phyloP scores from a whole-genome alignment of 805 yeast genomes.

The Komagataella populi region DNA sequence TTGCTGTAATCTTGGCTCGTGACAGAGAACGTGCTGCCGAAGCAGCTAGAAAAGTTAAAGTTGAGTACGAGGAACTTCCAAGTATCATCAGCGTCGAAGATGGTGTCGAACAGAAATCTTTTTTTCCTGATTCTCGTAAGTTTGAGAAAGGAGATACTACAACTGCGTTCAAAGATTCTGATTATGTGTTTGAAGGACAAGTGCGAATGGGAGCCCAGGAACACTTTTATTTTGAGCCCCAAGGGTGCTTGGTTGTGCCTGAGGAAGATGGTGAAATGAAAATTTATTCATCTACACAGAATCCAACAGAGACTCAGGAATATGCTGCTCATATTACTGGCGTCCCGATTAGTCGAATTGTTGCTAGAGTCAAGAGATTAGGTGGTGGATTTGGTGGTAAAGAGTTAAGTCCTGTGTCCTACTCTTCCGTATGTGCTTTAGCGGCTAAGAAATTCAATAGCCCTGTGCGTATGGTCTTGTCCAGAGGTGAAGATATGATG shows the following conservation, averaged over 20 bases:
- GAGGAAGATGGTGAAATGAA: slow-evolving; percentile 33
- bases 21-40: slow-evolving; percentile 24
- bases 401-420: slow-evolving; percentile 26
- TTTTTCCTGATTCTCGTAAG: slow-evolving; percentile 20
- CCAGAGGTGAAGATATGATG: slow-evolving; percentile 30
- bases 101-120: slow-evolving; percentile 25
- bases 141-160: slow-evolving; percentile 27
- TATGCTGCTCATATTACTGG: slow-evolving; percentile 27
- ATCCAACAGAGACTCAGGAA: slow-evolving; percentile 29
- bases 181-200: slow-evolving; percentile 21
- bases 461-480: slow-evolving; percentile 27
- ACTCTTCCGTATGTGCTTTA: slow-evolving; percentile 23
- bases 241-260: slow-evolving; percentile 28
- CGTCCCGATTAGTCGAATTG: slow-evolving; percentile 26
- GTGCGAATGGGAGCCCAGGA: slow-evolving; percentile 32
- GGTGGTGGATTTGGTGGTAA: slow-evolving; percentile 42
- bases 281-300: slow-evolving; percentile 27
- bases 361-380: slow-evolving; percentile 25
- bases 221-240: slow-evolving; percentile 34
- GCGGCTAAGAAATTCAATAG: slow-evolving; percentile 27
- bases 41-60: slow-evolving; percentile 26
- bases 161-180: slow-evolving; percentile 18
- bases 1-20: slow-evolving; percentile 25
- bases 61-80: slow-evolving; percentile 27
- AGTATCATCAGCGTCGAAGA: slow-evolving; percentile 28